Conservation (phyloP, 2,329 filamentous ascomycete species). For the Pseudogymnoascus sp. region DNA sequence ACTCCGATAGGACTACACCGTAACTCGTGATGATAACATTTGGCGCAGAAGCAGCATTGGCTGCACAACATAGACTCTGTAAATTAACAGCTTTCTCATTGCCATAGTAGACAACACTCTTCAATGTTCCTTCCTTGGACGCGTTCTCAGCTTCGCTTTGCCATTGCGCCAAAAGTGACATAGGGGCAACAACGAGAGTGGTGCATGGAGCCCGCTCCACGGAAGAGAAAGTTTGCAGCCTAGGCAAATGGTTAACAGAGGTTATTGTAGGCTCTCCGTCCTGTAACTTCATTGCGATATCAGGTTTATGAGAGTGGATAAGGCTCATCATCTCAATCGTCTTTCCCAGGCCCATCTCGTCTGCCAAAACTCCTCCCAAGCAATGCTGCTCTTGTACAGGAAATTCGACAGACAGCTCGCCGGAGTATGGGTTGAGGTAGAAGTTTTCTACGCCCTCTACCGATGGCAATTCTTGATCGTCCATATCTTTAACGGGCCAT, state of each 20-base stretch:
- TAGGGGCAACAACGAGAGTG: slow-evolving; percentile 90
- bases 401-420: slow-evolving; percentile 84
- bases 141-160: slow-evolving; percentile 90
- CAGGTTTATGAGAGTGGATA: slow-evolving; percentile 71
- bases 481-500: slow-evolving; percentile 81
- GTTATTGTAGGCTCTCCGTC: slow-evolving; percentile 14
- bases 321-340: slow-evolving; percentile 98
- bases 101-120: slow-evolving; percentile 85
- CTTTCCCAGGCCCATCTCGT: slow-evolving; percentile 97
- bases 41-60: slow-evolving; percentile 67
- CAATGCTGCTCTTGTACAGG: slow-evolving; percentile 92
- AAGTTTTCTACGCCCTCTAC: slow-evolving; percentile 64
- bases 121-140: slow-evolving; percentile 74
- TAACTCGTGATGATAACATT: slow-evolving; percentile 94
- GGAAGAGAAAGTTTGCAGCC: slow-evolving; percentile 48
- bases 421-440: slow-evolving; percentile 95
- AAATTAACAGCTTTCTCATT: slow-evolving; percentile 73
- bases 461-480: slow-evolving; percentile 64
- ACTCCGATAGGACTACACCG: slow-evolving; percentile 84
- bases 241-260: slow-evolving; percentile 53
- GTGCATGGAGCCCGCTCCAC: slow-evolving; percentile 72
- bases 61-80: slow-evolving; percentile 65
- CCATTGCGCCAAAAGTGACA: slow-evolving; percentile 95
- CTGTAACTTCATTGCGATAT: slow-evolving; percentile 37
- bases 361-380: slow-evolving; percentile 83